phyloP scores from a whole-genome alignment of 306 rosid genomes.

The Nissolia schottii region DNA sequence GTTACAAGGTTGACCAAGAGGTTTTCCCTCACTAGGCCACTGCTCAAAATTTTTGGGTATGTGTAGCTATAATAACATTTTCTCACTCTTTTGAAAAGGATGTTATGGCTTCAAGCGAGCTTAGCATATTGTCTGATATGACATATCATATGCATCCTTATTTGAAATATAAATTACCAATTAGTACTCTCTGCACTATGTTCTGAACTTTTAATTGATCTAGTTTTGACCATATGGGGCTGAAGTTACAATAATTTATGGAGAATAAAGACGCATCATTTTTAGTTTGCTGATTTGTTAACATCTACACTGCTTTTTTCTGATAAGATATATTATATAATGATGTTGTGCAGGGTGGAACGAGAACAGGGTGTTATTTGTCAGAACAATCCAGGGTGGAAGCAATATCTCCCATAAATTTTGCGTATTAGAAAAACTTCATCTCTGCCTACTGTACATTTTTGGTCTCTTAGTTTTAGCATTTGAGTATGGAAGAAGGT shows the following conservation, averaged over 20 bases:
- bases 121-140: constrained; percentile 8
- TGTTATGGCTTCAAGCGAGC: neutral
- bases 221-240: neutral
- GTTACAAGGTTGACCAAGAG: neutral
- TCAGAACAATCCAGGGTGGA: constrained; percentile 41
- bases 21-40: neutral
- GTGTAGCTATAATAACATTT: no score
- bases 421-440: constrained; percentile 41
- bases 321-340: neutral
- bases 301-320: neutral
- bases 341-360: constrained; percentile 60
- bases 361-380: constrained; percentile 33
- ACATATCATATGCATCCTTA: neutral
- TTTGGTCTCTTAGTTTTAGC: constrained; percentile 51
- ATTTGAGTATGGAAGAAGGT: constrained; percentile 43
- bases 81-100: no score
- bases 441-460: constrained; percentile 47
- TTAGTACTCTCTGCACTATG: neutral
- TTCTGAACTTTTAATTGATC: neutral
- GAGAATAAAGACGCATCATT: neutral
- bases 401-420: constrained; percentile 24
- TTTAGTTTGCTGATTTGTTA: neutral
- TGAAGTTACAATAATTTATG: constrained; percentile 5
- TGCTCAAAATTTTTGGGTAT: neutral
- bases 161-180: neutral